A percentile compares a stretch with the other conserved stretches of the same genome.
These are phyloP conservation scores for Fonsecaea multimorphosa DNA, from an alignment of 2,329 filamentous ascomycete genomes.

Conservation along the genomic window DNA sequence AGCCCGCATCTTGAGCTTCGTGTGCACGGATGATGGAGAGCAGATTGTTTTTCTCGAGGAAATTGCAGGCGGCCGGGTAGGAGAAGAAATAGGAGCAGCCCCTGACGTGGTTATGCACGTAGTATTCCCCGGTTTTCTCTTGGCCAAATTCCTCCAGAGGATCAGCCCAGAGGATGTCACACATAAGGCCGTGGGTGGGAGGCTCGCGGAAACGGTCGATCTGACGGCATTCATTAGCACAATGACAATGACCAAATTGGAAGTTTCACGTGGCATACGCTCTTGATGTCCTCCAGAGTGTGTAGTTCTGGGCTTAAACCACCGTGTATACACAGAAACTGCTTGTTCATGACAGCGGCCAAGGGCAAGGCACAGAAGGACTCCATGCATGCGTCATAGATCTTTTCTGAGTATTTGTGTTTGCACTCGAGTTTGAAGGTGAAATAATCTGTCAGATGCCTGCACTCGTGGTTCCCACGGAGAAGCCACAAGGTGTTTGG, in stretches of 20 bases:
- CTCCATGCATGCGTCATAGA: slow-evolving; percentile 98
- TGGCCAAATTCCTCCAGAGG: slow-evolving; percentile 98
- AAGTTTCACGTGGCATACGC: slow-evolving; percentile 60
- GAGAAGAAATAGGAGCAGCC: slow-evolving; percentile 99
- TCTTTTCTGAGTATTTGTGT: slow-evolving; percentile 96
- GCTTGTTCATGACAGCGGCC: slow-evolving; percentile 99
- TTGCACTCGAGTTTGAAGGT: slow-evolving; percentile 99
- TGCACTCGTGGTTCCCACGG: slow-evolving; percentile 96
- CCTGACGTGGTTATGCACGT: slow-evolving; percentile 96
- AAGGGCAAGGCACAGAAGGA: slow-evolving; percentile 94
- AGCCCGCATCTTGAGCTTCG: slow-evolving; percentile 97
- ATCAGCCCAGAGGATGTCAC: slow-evolving; percentile 98
- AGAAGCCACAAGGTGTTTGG: slow-evolving; percentile 96
- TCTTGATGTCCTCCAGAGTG: slow-evolving; percentile 91
- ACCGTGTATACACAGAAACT: slow-evolving; percentile 98
- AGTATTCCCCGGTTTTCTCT: slow-evolving; percentile 97
- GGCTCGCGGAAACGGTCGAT: slow-evolving; percentile 98
- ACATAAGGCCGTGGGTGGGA: slow-evolving; percentile 97
- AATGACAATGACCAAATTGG: neutral
- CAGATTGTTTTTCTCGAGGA: slow-evolving; percentile 98
- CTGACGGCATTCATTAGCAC: slow-evolving; percentile 56
- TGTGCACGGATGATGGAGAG: slow-evolving; percentile 96
- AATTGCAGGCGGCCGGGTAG: slow-evolving; percentile 94
- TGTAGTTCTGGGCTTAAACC: slow-evolving; percentile 95
- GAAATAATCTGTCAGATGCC: slow-evolving; percentile 99